Conservation (phyloP, 164 flowering plant genomes). For the Saururus chinensis region DNA sequence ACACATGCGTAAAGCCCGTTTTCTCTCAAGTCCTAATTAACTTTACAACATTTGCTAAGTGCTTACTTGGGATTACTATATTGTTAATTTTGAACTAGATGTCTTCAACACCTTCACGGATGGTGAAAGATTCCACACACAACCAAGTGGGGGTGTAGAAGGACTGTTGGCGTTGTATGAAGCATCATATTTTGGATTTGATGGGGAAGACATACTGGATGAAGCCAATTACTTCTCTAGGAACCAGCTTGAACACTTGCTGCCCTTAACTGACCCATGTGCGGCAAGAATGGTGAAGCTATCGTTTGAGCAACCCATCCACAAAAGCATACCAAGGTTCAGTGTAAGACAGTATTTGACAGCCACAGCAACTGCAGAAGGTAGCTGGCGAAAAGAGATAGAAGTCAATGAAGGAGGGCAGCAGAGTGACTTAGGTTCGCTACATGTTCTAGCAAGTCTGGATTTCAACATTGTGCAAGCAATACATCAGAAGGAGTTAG, state of each 20-base stretch:
- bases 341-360: constrained; percentile 12
- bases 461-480: too few relatives aligned
- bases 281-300: constrained; percentile 13
- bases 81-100: too few relatives aligned
- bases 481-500: too few relatives aligned
- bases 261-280: constrained; percentile 1
- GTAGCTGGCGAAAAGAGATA: too few relatives aligned
- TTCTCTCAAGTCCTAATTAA: too few relatives aligned
- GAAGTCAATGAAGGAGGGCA: too few relatives aligned
- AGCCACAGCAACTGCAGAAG: too few relatives aligned
- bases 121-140: neutral
- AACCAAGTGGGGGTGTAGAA: neutral
- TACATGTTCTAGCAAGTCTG: too few relatives aligned
- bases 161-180: constrained; percentile 14
- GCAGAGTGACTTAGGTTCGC: too few relatives aligned
- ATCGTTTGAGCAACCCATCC: constrained; percentile 27
- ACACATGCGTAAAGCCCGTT: too few relatives aligned
- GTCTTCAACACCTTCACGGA: neutral
- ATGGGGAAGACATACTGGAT: constrained; percentile 43
- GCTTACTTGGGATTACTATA: too few relatives aligned
- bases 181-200: constrained; percentile 20
- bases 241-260: constrained; percentile 14
- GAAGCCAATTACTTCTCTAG: constrained; percentile 26
- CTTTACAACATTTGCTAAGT: too few relatives aligned
- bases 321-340: constrained; percentile 33